These are phyloP conservation scores for Poa pratensis DNA, from an alignment of 176 grass and related monocot species.

Conservation along the genomic window DNA sequence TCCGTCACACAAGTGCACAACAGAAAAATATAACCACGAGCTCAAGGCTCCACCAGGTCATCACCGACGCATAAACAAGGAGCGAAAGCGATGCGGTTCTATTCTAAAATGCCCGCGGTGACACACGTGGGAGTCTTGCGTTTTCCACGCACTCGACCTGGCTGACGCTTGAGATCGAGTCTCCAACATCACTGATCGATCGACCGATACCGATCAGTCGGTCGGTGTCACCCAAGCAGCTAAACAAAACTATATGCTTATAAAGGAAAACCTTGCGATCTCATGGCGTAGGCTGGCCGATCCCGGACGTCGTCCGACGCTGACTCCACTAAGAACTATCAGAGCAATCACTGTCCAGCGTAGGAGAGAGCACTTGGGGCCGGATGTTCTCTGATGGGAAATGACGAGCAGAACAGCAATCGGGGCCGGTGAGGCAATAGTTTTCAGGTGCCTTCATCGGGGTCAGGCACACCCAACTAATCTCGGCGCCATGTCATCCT, in stretches of 20 bases:
- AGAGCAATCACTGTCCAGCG: not conserved
- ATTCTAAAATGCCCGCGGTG: no score
- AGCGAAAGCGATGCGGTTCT: not conserved
- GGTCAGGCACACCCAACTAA: not conserved
- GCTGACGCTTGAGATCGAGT: no score
- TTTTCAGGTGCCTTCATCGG: constrained; percentile 36
- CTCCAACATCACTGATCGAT: no score
- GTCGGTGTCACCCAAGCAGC: constrained; percentile 18
- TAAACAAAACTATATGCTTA: not conserved
- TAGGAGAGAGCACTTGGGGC: constrained; percentile 36
- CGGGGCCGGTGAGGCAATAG: not conserved
- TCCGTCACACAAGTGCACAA: not conserved
- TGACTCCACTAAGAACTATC: not conserved
- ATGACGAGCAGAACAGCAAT: constrained; percentile 29
- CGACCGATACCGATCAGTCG: no score
- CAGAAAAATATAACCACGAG: not conserved
- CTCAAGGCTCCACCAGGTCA: no score
- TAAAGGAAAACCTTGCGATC: not conserved
- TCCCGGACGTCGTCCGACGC: not conserved
- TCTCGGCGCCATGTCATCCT: constrained; percentile 47
- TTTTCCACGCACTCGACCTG: no score
- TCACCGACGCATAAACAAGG: no score
- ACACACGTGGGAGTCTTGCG: no score
- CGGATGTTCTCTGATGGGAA: constrained; percentile 16
- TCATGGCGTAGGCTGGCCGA: not conserved